Evolutionary conservation across 768 basidiomycete species (phyloP).

Genomic region (Phlebiopsis flavidoalba): DNA sequence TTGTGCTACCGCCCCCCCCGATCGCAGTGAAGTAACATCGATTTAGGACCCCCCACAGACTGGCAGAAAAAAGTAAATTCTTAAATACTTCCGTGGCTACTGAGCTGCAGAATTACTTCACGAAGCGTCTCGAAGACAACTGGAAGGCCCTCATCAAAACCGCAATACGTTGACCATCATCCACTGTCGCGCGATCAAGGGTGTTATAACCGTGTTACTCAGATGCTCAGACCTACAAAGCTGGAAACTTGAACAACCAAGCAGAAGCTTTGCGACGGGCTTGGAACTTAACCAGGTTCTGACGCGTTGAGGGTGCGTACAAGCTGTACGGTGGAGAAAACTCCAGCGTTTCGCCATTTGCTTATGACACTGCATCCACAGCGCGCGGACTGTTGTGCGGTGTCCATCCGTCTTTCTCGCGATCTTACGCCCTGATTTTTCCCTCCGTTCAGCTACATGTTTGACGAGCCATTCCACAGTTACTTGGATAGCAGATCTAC

Average conservation of each 20-base stretch:
- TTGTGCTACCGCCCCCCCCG: background rate
- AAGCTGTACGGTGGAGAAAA: constrained; percentile 96
- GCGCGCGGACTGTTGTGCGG: constrained; percentile 91
- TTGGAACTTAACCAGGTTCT: constrained; percentile 86
- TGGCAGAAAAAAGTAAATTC: constrained; percentile 99
- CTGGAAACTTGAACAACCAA: constrained; percentile 89
- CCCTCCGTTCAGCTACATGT: constrained; percentile 82
- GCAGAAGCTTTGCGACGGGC: constrained; percentile 74
- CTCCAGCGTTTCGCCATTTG: constrained; percentile 97
- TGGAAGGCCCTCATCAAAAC: constrained; percentile 98
- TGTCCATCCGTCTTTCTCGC: constrained; percentile 11
- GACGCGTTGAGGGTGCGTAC: constrained; percentile 73
- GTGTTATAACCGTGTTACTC: constrained; percentile 72
- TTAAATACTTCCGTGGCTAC: constrained; percentile 98
- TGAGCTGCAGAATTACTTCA: constrained; percentile 99
- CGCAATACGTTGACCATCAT: constrained; percentile 99
- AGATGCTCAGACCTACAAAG: constrained; percentile 93
- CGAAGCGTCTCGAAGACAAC: constrained; percentile 97
- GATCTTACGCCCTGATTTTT: background rate
- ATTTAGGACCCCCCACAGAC: constrained; percentile 89
- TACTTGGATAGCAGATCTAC: constrained; percentile 96
- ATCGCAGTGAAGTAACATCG: background rate
- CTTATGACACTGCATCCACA: constrained; percentile 96
- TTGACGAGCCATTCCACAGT: constrained; percentile 97
- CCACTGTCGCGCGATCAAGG: constrained; percentile 93